Evolutionary conservation across 2,329 filamentous ascomycete species (phyloP).

Genomic region (Rhexocercosporidium sp.): DNA sequence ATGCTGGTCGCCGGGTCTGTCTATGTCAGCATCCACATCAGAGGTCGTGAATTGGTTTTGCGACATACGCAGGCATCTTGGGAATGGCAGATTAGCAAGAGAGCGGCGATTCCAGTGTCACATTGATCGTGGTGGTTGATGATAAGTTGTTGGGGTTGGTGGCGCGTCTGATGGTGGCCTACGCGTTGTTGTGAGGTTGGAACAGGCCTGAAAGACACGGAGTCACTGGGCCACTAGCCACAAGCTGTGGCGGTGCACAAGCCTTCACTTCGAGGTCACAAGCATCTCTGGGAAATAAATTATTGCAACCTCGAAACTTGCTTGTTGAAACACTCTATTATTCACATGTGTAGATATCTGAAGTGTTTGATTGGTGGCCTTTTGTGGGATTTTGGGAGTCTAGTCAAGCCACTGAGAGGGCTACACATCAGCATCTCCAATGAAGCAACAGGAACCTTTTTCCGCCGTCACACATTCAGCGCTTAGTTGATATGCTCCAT

Average conservation of each 20-base stretch:
- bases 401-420: slow-evolving; percentile 10
- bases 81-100: slow-evolving; percentile 20
- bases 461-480: slow-evolving; percentile 12
- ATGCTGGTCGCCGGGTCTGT: slow-evolving; percentile 73
- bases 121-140: slow-evolving; percentile 28
- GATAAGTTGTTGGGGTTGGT: neutral
- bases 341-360: neutral
- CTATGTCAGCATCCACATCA: slow-evolving; percentile 24
- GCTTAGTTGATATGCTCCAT: slow-evolving; percentile 15
- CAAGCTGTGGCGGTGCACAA: neutral
- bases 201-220: neutral
- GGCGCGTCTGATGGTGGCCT: slow-evolving; percentile 19
- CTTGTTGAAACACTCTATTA: neutral
- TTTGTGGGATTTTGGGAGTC: neutral
- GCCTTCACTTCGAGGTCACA: slow-evolving; percentile 3
- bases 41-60: neutral
- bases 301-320: neutral
- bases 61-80: slow-evolving; percentile 54
- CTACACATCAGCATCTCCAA: slow-evolving; percentile 4
- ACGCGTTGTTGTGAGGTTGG: slow-evolving; percentile 17
- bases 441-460: neutral
- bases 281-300: neutral
- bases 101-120: slow-evolving; percentile 6
- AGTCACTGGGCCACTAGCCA: slow-evolving; percentile 9
- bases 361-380: neutral